Evolutionary conservation across 208 protist species (phyloP).

Genomic region (Naegleria lovaniensis): DNA sequence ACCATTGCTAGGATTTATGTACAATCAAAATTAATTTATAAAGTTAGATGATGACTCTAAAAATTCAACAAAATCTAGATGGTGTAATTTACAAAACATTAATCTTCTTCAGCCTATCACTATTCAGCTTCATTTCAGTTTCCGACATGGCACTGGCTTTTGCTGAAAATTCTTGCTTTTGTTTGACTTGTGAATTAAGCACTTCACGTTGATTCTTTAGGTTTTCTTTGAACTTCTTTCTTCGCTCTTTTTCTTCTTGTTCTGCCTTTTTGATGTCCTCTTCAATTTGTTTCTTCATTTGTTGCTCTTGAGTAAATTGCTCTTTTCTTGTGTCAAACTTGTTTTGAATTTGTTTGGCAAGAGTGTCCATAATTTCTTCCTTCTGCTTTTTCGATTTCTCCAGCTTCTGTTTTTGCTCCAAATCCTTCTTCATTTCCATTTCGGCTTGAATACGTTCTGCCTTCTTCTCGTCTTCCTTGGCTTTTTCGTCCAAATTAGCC

Average conservation of each 20-base stretch:
- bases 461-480: slow-evolving; percentile 10
- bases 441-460: not conserved
- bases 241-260: not conserved
- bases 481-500: slow-evolving; percentile 10
- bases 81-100: not conserved
- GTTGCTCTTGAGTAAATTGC: not conserved
- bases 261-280: not conserved
- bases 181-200: not conserved
- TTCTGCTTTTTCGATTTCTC: not conserved
- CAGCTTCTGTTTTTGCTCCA: not conserved
- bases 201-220: not conserved
- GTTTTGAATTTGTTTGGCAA: not conserved
- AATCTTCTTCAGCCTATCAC: not conserved
- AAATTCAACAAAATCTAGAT: not conserved
- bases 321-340: not conserved
- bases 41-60: not conserved
- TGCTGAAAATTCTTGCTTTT: not conserved
- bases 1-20: not conserved
- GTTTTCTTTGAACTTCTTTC: not conserved
- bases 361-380: not conserved
- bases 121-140: not conserved
- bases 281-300: not conserved
- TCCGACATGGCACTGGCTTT: not conserved
- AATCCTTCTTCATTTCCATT: not conserved
- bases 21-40: not conserved